Base-by-base conservation (phyloP, 2,329 filamentous ascomycete species). In the Trichoderma sp. region DNA sequence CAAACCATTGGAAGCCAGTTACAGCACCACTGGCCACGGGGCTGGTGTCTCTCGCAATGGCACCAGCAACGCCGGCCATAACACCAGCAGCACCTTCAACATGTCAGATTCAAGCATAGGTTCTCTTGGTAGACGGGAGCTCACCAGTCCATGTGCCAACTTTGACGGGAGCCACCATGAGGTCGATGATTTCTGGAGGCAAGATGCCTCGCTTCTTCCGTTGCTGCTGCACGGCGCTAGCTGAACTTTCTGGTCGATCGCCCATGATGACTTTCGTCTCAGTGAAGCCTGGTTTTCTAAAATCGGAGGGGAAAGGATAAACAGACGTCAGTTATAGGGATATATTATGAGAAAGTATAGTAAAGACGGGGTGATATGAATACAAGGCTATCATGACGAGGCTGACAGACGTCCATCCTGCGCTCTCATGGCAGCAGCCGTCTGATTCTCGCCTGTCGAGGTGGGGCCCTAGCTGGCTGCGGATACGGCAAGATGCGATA, bases 1-100 rank as follows among this genome's bases (percentile, higher is more conserved):
- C 83, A 76, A 92, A 92, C 86, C 91, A 97, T 78, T 96, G 92
- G 47, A 91, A 80, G 19, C 91, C 90, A 24, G 89, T 88, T 44
- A 88, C 83, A 14, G 89, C 70, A 0, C 91, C 89, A 77, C 92
- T 94, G 7, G 94, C 77, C 2, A 87, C 82, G 4, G 91, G 88
- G 15, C 84, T 85, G 24, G 81, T 82, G 19, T 89, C 89, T 65
- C 87, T 84, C 55, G 93, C 76, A 54, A 96, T 89, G 30, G 92
- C 93, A 43, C 85, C 83, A 57, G 89, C 84, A 59, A 90, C 88
- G 43, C 90, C 90, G 60, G 86, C 81, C 34, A 90, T 74, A 28
- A 89, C 74, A 39, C 90, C 90, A 54, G 83, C 79, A 26, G 80
- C 77, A 51, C 88, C 89, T 89, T 60, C 24, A 34, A 34, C 12